Evolutionary conservation across 441 rosid genomes (phyloP), one percentile per base, ranked within the genome.

Genomic region (Aquilaria agallochum): DNA sequence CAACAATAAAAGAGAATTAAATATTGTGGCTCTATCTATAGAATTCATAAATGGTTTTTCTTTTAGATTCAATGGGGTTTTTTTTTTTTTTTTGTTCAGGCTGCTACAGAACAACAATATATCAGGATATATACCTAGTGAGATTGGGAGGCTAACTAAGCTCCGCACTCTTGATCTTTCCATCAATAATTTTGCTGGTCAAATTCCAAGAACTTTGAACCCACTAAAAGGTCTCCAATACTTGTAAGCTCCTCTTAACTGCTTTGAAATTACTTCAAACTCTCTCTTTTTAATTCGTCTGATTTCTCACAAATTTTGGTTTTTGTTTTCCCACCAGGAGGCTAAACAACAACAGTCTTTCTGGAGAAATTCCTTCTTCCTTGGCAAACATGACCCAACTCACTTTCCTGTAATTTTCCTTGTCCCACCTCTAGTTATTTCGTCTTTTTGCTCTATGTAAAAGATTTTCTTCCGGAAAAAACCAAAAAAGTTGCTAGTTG

Each of bases 111-210:
- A 86, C 65, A 95, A 95, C 79, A 76, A 92, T 63, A 79, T 95
- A 63, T 73, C 92, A 64, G 99, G 99, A 68, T 69, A 64, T 14
- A 75, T 95, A 30, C 97, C 99, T 40, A 7, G 66, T 10, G 96
- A 95, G 73, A 68, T 95, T 57, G 95, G 99, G 65, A 85, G 67
- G 82, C 83, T 95, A 58, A 61, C 76, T 55, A 91, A 80, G 73
- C 97, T 95, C 50, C 79, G 72, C 46, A 95, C 97, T 64, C 80
- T 95, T 66, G 99, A 95, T 83, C 92, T 95, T 67, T 95, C 99
- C 53, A 75, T 81, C 48, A 94, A 94, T 68, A 72, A 55, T 68
- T 86, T 95, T 72, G 65, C 42, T 60, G 92, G 96, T 45, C 67
- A 78, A 77, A 81, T 95, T 66, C 97, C 99, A 51, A 55, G 58